Evolutionary conservation across 192 early-diverging fungal genomes (phyloP), one percentile per base, ranked within the genome.

Genomic region (Chytriomyces sp.): DNA sequence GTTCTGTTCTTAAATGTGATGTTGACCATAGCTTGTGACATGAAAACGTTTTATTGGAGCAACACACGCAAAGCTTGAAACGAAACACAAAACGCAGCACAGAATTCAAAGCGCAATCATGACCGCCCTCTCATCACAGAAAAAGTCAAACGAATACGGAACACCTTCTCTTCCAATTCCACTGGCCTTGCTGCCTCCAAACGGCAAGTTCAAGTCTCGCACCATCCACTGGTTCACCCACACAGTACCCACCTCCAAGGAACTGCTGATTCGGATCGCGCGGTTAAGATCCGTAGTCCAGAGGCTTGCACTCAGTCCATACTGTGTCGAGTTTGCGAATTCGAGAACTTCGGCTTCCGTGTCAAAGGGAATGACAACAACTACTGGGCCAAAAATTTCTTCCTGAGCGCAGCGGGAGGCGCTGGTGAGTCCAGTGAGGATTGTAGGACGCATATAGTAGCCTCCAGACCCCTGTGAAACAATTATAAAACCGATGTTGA

Each of bases 381-480:
- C 88, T 6, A 96, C 95, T 7, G 94, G 94, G n/a, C 93, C 93
- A 84, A 96, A 96, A 57, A 94, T 92, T 82, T 96, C 93, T 65
- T 96, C 93, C 68, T 88, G 90, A 71, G 85, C 86, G 24, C 81
- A 79, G 8, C 78, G 61, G 7, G 67, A 75, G 46, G 43, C 28
- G 59, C 24, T 67, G 43, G 48, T 53, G 53, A 74, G 76, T 26
- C 90, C 86, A 5, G 89, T 86, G 79, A 94, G 92, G 50, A 96
- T 84, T 9, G 93, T 94, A 11, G 94, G 94, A 50, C 89, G 82
- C 63, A 96, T 87, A 79, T 86, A 96, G 84, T 88, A 94, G 1
- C 93, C 94, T 78, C 90, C 82, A 46, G 88, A 80, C 26, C 91
- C 80, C 10, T 85, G 81, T 43, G 80, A 78, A 11, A 69, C 23